Base-by-base conservation (phyloP, 2,329 filamentous ascomycete species). In the Colletotrichum incanum region DNA sequence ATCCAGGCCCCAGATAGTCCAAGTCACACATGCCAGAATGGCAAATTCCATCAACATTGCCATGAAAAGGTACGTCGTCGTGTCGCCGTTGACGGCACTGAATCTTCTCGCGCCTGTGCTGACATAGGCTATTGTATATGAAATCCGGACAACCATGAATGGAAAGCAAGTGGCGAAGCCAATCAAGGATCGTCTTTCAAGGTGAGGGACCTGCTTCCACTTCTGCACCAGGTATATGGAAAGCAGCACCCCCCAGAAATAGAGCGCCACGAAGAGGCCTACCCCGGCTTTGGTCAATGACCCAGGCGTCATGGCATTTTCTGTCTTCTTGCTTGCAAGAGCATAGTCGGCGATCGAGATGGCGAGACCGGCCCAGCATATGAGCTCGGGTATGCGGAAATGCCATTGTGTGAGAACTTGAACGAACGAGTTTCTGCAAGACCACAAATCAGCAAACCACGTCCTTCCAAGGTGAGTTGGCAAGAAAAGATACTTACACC, bases 301-400 rank as follows among this genome's bases (percentile, higher is more conserved):
- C 1, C 72, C 72, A 1, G 75, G 73, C 7, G 69, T 71, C 47
- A 74, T 73, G 37, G 64, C 58, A 28, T 73, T 55, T 6, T 75
- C 65, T 4, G 37, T 64, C n/a, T 67, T 70, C 18, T 65, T 59
- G 37, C 71, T 69, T 14, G 68, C 71, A 20, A 73, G 26, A 2
- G 64, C 55, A 63, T 76, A 76, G 52, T 75, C 75, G 28, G 71
- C 75, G 31, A 76, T 67, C 18, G 73, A 73, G 14, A 76, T 72
- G 5, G 58, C 75, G 26, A 76, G 74, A 34, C 75, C 75, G 2
- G 73, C 70, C 71, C 71, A 75, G 58, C 75, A 76, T n/a, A 76
- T 72, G 60, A 76, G 58, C 49, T 76, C 73, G 0, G 75, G 75
- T 5, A 74, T 56, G 20, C 55, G 71, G 5, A 76, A 76, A 52